Conservation (phyloP, 2,329 filamentous ascomycete genomes). For the Beauveria asiatica region DNA sequence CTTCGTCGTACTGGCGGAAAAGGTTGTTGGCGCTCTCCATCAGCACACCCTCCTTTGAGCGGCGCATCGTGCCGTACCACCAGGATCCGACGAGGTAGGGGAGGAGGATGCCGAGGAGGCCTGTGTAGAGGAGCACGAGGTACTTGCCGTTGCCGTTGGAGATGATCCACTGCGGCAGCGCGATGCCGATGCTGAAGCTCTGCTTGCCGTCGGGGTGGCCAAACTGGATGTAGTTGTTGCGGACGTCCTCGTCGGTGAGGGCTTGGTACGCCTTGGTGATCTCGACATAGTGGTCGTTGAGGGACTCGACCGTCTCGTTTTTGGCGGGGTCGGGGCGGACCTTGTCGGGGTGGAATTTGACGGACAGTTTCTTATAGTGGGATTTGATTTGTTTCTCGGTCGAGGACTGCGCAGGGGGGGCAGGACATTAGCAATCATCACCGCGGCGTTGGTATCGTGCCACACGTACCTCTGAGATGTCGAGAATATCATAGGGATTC, state of each 20-base stretch:
- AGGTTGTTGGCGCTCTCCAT: conserved; percentile 91
- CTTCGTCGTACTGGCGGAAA: conserved; percentile 86
- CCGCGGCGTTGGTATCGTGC: neutral
- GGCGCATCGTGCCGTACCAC: conserved; percentile 95
- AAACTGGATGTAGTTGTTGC: conserved; percentile 93
- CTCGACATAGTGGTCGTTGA: conserved; percentile 88
- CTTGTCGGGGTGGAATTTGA: conserved; percentile 91
- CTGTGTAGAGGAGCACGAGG: conserved; percentile 80
- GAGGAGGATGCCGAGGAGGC: conserved; percentile 78
- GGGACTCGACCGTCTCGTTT: conserved; percentile 77
- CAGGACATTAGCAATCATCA: neutral
- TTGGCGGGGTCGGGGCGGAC: conserved; percentile 70
- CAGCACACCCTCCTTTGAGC: conserved; percentile 88
- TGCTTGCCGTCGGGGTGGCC: conserved; percentile 98
- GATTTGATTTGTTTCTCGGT: conserved; percentile 88
- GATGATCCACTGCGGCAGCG: conserved; percentile 85
- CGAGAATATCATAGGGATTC: conserved; percentile 95
- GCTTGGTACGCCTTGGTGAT: conserved; percentile 97
- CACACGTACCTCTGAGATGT: conserved; percentile 62
- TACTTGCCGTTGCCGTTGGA: conserved; percentile 94
- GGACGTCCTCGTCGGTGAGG: conserved; percentile 91
- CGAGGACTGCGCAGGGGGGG: conserved; percentile 46
- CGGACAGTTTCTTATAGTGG: conserved; percentile 78
- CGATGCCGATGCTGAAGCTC: conserved; percentile 95
- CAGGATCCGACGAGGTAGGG: conserved; percentile 92